Evolutionary conservation across 2,329 filamentous ascomycete genomes (phyloP).

Genomic region (Penicillium sp.): DNA sequence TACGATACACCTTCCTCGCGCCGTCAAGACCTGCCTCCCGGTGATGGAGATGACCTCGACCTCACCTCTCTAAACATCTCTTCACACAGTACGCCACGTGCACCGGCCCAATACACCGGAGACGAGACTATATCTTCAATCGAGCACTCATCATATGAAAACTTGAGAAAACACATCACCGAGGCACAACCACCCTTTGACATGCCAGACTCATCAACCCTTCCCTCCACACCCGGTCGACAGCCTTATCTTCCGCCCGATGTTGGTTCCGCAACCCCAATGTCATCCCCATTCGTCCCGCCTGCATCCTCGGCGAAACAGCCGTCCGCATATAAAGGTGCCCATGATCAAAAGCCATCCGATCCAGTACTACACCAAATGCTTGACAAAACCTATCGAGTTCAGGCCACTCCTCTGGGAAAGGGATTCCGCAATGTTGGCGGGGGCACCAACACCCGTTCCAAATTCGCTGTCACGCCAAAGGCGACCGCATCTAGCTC

Average conservation of each 20-base stretch:
- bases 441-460: slow-evolving; percentile 20
- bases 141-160: slow-evolving; percentile 71
- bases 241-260: slow-evolving; percentile 20
- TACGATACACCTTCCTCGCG: slow-evolving; percentile 39
- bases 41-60: slow-evolving; percentile 42
- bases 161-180: slow-evolving; percentile 61
- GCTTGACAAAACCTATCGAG: slow-evolving; percentile 91
- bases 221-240: slow-evolving; percentile 37
- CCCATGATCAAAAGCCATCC: slow-evolving; percentile 34
- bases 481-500: slow-evolving; percentile 25
- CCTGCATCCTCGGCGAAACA: slow-evolving; percentile 42
- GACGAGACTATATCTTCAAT: slow-evolving; percentile 40
- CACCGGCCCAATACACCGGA: slow-evolving; percentile 25
- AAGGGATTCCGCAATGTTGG: slow-evolving; percentile 31
- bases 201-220: slow-evolving; percentile 31
- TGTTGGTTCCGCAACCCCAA: slow-evolving; percentile 59
- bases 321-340: slow-evolving; percentile 36
- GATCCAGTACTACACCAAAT: slow-evolving; percentile 84
- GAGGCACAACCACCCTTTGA: slow-evolving; percentile 36
- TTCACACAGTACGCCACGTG: slow-evolving; percentile 46
- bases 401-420: slow-evolving; percentile 84
- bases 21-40: slow-evolving; percentile 24
- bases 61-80: slow-evolving; percentile 41
- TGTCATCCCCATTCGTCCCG: slow-evolving; percentile 53
- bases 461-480: slow-evolving; percentile 33